These are phyloP conservation scores for Rhizophora apiculata DNA, from an alignment of 345 rosid genomes.

Conservation along the genomic window DNA sequence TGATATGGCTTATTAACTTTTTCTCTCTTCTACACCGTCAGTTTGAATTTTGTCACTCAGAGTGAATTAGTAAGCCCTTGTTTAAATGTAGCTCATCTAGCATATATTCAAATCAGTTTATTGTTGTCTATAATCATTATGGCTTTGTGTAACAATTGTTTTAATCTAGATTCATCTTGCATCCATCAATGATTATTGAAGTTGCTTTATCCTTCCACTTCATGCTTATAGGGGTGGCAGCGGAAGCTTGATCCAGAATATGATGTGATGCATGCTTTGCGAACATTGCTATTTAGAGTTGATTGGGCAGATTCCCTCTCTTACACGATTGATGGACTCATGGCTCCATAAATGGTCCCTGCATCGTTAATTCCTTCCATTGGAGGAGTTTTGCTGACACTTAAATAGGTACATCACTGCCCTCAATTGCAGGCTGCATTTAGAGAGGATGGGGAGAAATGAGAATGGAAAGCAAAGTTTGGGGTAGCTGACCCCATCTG, in stretches of 20 bases:
- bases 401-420: too few relatives aligned
- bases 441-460: too few relatives aligned
- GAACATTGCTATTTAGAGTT: slow-evolving; percentile 22
- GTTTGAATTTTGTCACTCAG: neutral
- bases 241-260: slow-evolving; percentile 35
- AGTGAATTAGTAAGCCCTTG: too few relatives aligned
- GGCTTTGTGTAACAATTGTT: neutral
- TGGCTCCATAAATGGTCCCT: slow-evolving; percentile 26
- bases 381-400: too few relatives aligned
- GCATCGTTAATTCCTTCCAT: too few relatives aligned
- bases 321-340: slow-evolving; percentile 33
- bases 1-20: neutral
- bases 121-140: too few relatives aligned
- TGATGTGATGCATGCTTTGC: slow-evolving; percentile 29
- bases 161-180: neutral
- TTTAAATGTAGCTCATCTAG: too few relatives aligned
- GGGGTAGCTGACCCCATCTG: too few relatives aligned
- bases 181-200: neutral
- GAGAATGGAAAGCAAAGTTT: too few relatives aligned
- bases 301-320: slow-evolving; percentile 32
- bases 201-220: neutral
- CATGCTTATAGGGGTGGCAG: slow-evolving; percentile 29
- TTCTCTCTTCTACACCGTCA: too few relatives aligned
- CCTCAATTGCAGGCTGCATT: too few relatives aligned
- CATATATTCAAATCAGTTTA: too few relatives aligned